Percentiles rank a stretch among this genome's conserved stretches.
These are phyloP conservation scores for Aspergillus fructus DNA, from an alignment of 2,329 filamentous ascomycete species.

Conservation along the genomic window DNA sequence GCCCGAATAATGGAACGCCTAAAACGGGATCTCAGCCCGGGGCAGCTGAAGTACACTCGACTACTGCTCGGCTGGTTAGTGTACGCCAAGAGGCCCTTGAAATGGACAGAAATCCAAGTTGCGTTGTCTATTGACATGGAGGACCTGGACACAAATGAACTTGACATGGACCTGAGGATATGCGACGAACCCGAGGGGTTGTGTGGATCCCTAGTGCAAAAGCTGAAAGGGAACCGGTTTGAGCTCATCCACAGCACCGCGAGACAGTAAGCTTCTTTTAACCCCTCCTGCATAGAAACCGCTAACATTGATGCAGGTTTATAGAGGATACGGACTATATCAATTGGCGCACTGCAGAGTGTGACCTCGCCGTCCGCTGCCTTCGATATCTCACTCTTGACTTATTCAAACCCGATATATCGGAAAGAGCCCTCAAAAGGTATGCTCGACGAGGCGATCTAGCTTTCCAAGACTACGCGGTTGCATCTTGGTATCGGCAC, in stretches of 20 bases:
- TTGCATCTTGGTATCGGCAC: slow-evolving; percentile 4
- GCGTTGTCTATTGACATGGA: slow-evolving; percentile 6
- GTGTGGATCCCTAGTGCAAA: slow-evolving; percentile 12
- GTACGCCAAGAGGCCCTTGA: slow-evolving; percentile 6
- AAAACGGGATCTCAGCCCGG: not conserved
- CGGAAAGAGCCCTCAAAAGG: not conserved
- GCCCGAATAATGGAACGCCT: slow-evolving; percentile 12
- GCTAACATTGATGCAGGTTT: not conserved
- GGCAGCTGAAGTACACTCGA: slow-evolving; percentile 2
- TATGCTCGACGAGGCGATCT: not conserved
- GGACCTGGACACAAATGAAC: not conserved
- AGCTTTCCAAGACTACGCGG: slow-evolving; percentile 7
- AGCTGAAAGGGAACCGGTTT: slow-evolving; percentile 5
- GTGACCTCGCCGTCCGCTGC: slow-evolving; percentile 10
- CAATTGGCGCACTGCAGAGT: slow-evolving; percentile 1
- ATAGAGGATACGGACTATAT: not conserved
- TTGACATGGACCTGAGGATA: slow-evolving; percentile 1
- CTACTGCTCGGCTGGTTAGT: slow-evolving; percentile 8
- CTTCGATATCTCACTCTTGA: slow-evolving; percentile 8
- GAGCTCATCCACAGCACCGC: slow-evolving; percentile 14
- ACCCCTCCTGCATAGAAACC: not conserved
- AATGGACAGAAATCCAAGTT: slow-evolving; percentile 7
- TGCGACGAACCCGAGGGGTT: slow-evolving; percentile 3
- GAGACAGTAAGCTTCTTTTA: not conserved
- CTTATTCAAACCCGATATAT: not conserved